These are phyloP conservation scores for Cylindrodendrum hubeiense DNA, from an alignment of 2,329 filamentous ascomycete genomes.

Conservation along the genomic window DNA sequence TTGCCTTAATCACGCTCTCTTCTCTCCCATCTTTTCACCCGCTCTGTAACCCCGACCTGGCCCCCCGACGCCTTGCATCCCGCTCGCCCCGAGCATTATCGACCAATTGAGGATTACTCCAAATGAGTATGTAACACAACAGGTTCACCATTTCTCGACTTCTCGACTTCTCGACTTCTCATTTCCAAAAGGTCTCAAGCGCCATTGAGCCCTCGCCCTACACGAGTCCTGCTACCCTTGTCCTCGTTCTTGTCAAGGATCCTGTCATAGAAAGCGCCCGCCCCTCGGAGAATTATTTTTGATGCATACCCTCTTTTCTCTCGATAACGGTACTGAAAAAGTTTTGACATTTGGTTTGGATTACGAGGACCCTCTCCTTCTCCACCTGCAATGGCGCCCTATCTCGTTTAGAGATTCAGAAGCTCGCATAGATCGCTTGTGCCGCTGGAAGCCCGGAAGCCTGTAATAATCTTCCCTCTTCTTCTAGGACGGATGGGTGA, in stretches of 20 bases:
- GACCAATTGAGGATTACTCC: background rate
- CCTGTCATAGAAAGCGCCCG: background rate
- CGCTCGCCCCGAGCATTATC: background rate
- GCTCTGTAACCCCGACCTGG: background rate
- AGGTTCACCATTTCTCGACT: background rate
- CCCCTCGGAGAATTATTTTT: conserved; percentile 3
- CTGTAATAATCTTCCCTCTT: background rate
- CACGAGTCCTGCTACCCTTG: background rate
- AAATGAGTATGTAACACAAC: background rate
- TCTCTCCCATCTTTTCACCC: background rate
- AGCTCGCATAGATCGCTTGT: background rate
- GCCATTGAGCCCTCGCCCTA: background rate
- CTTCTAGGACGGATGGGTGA: background rate
- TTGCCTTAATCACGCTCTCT: background rate
- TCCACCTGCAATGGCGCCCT: conserved; percentile 7
- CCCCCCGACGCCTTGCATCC: background rate
- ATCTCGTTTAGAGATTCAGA: background rate
- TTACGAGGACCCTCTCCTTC: background rate
- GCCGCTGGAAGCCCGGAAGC: background rate
- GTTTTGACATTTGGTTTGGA: background rate
- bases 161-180: no score
- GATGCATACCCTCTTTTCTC: background rate
- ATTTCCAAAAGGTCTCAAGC: background rate
- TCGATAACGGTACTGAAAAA: background rate
- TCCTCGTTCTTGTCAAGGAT: background rate